These are phyloP conservation scores for Ophiosphaerella herpotricha DNA, from an alignment of 2,329 filamentous ascomycete species.

Conservation along the genomic window DNA sequence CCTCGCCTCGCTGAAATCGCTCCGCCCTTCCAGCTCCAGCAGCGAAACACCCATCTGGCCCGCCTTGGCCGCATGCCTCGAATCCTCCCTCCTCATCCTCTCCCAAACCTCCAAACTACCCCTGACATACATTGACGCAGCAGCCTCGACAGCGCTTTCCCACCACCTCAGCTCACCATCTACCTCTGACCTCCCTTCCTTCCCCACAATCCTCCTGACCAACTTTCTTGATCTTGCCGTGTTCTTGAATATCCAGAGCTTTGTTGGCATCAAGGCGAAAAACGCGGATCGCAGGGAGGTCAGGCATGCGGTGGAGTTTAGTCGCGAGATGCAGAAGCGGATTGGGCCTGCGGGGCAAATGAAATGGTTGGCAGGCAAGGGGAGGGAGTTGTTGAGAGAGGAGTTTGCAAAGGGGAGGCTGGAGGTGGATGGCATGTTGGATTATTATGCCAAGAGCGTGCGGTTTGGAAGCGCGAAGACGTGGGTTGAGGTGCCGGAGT, in stretches of 20 bases:
- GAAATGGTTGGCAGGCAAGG: slow-evolving; percentile 15
- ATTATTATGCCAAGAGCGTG: slow-evolving; percentile 31
- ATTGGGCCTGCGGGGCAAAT: slow-evolving; percentile 20
- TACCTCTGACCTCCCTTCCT: slow-evolving; percentile 12
- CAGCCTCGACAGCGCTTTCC: slow-evolving; percentile 17
- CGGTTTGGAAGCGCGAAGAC: slow-evolving; percentile 25
- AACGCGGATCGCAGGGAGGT: slow-evolving; percentile 23
- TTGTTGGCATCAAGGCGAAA: slow-evolving; percentile 25
- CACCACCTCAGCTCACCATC: slow-evolving; percentile 12
- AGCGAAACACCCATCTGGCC: slow-evolving; percentile 22
- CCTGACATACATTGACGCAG: slow-evolving; percentile 27
- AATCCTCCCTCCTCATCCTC: slow-evolving; percentile 22
- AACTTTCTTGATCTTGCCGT: slow-evolving; percentile 30
- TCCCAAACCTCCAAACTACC: slow-evolving; percentile 20
- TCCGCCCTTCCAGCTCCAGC: slow-evolving; percentile 8
- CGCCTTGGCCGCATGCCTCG: slow-evolving; percentile 21
- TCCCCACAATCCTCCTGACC: slow-evolving; percentile 1
- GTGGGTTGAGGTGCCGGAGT: not conserved
- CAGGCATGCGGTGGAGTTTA: slow-evolving; percentile 30
- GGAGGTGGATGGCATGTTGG: slow-evolving; percentile 22
- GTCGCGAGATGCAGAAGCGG: slow-evolving; percentile 22
- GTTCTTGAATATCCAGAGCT: slow-evolving; percentile 27
- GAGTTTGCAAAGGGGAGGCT: slow-evolving; percentile 18
- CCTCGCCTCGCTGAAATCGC: slow-evolving; percentile 30
- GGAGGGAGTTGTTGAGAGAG: slow-evolving; percentile 15